Conservation (phyloP, 257 asterid species). For the Solanum habrochaites region DNA sequence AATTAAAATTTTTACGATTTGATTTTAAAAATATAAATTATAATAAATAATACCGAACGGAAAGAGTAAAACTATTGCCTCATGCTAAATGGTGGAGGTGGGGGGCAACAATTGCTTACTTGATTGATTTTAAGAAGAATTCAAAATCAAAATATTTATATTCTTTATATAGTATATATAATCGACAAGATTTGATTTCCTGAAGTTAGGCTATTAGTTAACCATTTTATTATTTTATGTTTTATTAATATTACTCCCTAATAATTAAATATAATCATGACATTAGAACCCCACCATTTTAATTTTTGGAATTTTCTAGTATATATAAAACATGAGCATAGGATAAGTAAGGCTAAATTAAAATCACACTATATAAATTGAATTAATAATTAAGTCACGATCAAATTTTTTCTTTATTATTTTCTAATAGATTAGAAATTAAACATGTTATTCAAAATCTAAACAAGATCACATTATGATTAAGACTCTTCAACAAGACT, state of each 20-base stretch:
- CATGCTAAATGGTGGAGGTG: neutral
- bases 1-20: rapidly evolving
- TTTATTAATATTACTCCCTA: neutral
- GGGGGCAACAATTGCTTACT: neutral
- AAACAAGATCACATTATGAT: neutral
- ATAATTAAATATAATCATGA: neutral
- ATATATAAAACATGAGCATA: too few relatives aligned
- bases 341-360: neutral
- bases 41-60: too few relatives aligned
- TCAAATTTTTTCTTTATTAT: neutral
- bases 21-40: rapidly evolving
- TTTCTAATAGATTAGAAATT: neutral
- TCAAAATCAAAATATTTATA: too few relatives aligned
- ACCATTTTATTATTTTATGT: neutral
- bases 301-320: neutral
- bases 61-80: too few relatives aligned
- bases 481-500: slow-evolving; percentile 7
- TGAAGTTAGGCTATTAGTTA: too few relatives aligned
- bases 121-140: neutral
- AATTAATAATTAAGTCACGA: neutral
- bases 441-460: neutral
- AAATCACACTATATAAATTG: neutral
- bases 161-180: too few relatives aligned
- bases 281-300: neutral
- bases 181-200: too few relatives aligned